A percentile compares a stretch with the other conserved stretches of the same genome.
phyloP scores from a whole-genome alignment of 1,284 basidiomycete species.

The Irpex sp. region DNA sequence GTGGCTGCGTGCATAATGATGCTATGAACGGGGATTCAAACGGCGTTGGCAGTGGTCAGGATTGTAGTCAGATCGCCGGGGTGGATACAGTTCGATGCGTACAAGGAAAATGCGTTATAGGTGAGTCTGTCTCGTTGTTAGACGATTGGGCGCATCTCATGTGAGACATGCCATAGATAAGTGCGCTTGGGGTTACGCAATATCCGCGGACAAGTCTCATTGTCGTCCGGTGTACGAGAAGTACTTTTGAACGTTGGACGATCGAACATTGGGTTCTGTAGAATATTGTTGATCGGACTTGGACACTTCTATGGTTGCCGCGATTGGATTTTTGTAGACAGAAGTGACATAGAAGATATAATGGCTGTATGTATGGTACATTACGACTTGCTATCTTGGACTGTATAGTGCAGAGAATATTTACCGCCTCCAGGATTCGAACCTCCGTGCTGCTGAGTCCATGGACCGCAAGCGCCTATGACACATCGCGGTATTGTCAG shows the following conservation, averaged over 20 bases:
- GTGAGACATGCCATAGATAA: background rate
- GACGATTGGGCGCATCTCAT: too few species aligned
- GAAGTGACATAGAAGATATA: background rate
- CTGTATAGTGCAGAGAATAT: background rate
- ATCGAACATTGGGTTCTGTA: background rate
- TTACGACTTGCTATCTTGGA: background rate
- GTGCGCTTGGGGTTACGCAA: background rate
- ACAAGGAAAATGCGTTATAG: conserved; percentile 17
- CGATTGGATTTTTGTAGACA: background rate
- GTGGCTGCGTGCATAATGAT: conserved; percentile 20
- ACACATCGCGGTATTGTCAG: too few species aligned
- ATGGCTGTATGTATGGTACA: background rate
- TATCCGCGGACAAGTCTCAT: background rate
- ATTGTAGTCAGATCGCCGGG: conserved; percentile 24
- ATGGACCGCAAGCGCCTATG: background rate
- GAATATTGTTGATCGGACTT: background rate
- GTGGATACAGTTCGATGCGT: conserved; percentile 20
- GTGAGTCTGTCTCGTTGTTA: conserved; percentile 12
- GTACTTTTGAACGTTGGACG: background rate
- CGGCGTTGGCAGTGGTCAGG: conserved; percentile 15
- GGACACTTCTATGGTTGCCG: background rate
- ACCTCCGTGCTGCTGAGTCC: background rate
- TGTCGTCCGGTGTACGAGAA: background rate
- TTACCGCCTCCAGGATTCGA: background rate
- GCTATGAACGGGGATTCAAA: conserved; percentile 17